phyloP scores from a whole-genome alignment of 768 basidiomycete genomes.

The Lactifluus hygrophoroides region DNA sequence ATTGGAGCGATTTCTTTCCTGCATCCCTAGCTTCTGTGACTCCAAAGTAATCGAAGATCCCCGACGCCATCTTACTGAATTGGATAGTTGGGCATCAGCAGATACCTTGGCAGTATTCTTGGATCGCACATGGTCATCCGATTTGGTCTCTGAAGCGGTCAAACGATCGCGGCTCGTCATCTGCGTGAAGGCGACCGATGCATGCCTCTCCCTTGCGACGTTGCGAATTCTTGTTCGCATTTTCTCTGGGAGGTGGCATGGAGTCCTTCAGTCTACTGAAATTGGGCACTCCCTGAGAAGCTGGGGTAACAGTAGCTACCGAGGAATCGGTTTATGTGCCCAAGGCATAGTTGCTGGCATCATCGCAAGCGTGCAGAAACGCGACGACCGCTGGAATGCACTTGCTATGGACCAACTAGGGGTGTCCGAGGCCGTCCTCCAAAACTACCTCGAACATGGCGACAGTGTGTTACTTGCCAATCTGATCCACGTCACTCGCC shows the following conservation, averaged over 20 bases:
- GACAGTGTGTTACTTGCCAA: neutral
- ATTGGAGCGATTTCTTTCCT: neutral
- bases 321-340: neutral
- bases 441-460: neutral
- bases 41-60: neutral
- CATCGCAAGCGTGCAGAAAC: neutral
- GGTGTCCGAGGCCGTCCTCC: neutral
- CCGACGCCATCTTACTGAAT: neutral
- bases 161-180: no score
- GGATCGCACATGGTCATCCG: neutral
- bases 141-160: neutral
- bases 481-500: neutral
- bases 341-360: neutral
- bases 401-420: neutral
- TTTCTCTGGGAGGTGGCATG: neutral
- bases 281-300: neutral
- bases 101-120: neutral
- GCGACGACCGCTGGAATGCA: neutral
- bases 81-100: neutral
- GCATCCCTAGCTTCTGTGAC: neutral
- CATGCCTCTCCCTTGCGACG: neutral
- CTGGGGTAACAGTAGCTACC: no score
- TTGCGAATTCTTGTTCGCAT: neutral
- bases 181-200: no score
- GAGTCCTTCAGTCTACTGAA: neutral